Percentiles rank a stretch among this genome's conserved stretches.
phyloP scores from a whole-genome alignment of 2,329 filamentous ascomycete species.

The Aspergillus eucalypticola region DNA sequence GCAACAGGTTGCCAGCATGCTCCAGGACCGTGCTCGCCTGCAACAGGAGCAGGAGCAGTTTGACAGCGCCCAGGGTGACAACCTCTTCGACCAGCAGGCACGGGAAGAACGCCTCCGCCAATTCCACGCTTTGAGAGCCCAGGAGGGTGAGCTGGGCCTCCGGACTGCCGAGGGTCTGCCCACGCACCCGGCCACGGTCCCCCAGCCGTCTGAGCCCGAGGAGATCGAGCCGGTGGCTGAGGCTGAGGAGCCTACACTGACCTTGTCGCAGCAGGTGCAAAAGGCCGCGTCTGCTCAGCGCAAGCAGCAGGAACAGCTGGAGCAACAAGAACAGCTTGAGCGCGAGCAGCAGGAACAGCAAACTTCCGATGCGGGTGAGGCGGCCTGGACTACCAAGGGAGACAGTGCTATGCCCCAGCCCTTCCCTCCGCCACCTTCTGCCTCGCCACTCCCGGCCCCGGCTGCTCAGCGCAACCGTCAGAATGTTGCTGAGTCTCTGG shows the following conservation, averaged over 20 bases:
- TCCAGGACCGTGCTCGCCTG: slow-evolving; percentile 61
- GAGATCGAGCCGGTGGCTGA: slow-evolving; percentile 25
- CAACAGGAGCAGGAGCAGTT: slow-evolving; percentile 64
- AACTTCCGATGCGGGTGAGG: slow-evolving; percentile 45
- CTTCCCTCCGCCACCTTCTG: slow-evolving; percentile 71
- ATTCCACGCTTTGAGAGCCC: slow-evolving; percentile 76
- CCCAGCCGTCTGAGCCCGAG: slow-evolving; percentile 26
- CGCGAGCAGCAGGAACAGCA: slow-evolving; percentile 34
- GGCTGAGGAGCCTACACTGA: slow-evolving; percentile 58
- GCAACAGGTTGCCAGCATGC: slow-evolving; percentile 60
- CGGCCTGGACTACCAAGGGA: slow-evolving; percentile 60
- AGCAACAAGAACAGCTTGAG: slow-evolving; percentile 34
- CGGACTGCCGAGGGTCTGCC: slow-evolving; percentile 43
- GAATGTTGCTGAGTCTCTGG: slow-evolving; percentile 74
- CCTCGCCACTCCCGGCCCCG: slow-evolving; percentile 82
- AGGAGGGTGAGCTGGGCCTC: slow-evolving; percentile 59
- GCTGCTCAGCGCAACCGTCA: slow-evolving; percentile 82
- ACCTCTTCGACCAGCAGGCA: slow-evolving; percentile 52
- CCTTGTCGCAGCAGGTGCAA: slow-evolving; percentile 80
- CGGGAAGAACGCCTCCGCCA: slow-evolving; percentile 73
- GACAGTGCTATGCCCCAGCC: slow-evolving; percentile 66
- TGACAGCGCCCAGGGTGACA: slow-evolving; percentile 44
- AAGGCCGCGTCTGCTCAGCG: slow-evolving; percentile 59
- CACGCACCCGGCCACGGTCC: slow-evolving; percentile 40
- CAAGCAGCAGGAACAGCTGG: slow-evolving; percentile 36